Base-by-base conservation (phyloP, 768 basidiomycete species). In the Guyanaporus albipodus region DNA sequence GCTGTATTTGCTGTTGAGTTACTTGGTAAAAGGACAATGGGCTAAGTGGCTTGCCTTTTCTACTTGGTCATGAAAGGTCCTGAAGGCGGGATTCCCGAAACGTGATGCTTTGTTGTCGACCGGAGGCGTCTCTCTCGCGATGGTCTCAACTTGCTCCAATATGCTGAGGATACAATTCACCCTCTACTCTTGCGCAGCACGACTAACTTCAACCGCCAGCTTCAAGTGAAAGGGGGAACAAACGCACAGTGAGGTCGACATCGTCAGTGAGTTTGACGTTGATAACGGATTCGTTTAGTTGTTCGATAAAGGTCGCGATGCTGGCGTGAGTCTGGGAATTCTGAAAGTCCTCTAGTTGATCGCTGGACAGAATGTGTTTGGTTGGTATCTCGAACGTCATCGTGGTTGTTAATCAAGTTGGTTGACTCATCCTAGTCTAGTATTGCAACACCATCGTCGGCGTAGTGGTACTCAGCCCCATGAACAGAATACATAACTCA, bases 51-150 rank as follows among this genome's bases (percentile, higher is more conserved):
- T 51, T 63, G 86, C 93, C 70, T 86, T 75, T 15, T 71, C 59
- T 7, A 97, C 73, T 57, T 79, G 78, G 69, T 97, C 94, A 56
- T 93, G 91, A 62, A 98, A 96, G 0, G 80, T 80, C 57, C 87
- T 74, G 67, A 99, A 99, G 0, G 96, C 96, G 4, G 96, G 96
- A 67, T 99, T 99, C 2, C 96, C 95, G 60, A 99, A 99, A 24
- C 95, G 75, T 32, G 94, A 97, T 4, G 84, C 84, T 40, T 83
- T 76, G 63, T 96, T 98, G 54, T 93, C 86, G 15, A 94, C 82
- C 0, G 94, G 84, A 1, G 95, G 96, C 0, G 82, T 92, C 4
- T 72, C 75, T 15, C 73, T 71, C 8, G 81, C 89, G 11, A 87
- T 70, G 15, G 70, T 62, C 58, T 89, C 83, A 2, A 98, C 78